Evolutionary conservation across 2,329 filamentous ascomycete species (phyloP).

Genomic region (Aspergillus spinulosporus): DNA sequence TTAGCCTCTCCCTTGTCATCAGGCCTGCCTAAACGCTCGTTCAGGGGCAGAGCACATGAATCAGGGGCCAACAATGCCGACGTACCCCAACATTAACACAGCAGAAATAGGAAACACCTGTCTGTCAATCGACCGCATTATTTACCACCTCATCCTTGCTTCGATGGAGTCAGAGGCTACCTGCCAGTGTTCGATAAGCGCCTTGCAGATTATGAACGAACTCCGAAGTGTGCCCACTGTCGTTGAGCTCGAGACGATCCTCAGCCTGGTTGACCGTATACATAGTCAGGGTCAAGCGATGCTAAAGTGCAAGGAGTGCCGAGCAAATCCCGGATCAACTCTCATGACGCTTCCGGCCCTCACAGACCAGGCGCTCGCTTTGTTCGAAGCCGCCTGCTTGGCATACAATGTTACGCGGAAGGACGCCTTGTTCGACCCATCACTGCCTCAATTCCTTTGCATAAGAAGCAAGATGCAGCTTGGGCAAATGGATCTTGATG

Average conservation of each 20-base stretch:
- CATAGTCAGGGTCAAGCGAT: slow-evolving; percentile 25
- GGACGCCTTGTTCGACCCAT: slow-evolving; percentile 26
- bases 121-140: background rate
- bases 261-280: slow-evolving; percentile 26
- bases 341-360: slow-evolving; percentile 44
- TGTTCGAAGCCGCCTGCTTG: slow-evolving; percentile 30
- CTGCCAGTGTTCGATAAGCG: slow-evolving; percentile 29
- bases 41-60: slow-evolving; percentile 5
- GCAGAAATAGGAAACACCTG: background rate
- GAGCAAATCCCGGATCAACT: slow-evolving; percentile 21
- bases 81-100: background rate
- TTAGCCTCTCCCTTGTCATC: slow-evolving; percentile 2
- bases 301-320: slow-evolving; percentile 27
- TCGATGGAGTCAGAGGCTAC: slow-evolving; percentile 19
- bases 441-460: slow-evolving; percentile 26
- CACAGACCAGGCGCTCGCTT: slow-evolving; percentile 33
- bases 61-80: slow-evolving; percentile 12
- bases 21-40: background rate
- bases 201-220: slow-evolving; percentile 27
- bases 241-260: slow-evolving; percentile 28
- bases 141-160: background rate
- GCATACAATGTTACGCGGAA: slow-evolving; percentile 28
- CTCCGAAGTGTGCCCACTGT: slow-evolving; percentile 29
- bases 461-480: slow-evolving; percentile 28
- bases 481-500: slow-evolving; percentile 30